Conservation (phyloP, 2,329 filamentous ascomycete genomes). For the Ophiostoma triangulosporum region DNA sequence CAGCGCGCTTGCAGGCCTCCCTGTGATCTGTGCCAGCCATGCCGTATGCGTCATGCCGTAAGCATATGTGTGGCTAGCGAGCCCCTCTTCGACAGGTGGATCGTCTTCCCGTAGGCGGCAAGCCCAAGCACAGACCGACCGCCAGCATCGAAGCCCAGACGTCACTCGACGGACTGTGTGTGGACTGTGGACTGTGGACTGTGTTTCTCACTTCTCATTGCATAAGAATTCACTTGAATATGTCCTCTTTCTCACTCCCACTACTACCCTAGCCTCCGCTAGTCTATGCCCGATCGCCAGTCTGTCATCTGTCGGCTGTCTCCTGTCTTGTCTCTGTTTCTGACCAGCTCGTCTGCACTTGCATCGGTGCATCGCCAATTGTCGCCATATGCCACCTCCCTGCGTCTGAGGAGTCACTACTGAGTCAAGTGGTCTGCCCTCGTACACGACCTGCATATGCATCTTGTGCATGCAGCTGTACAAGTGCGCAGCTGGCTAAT, state of each 20-base stretch:
- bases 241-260: not conserved
- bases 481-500: slow-evolving; percentile 13
- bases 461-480: not conserved
- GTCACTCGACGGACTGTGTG: slow-evolving; percentile 3
- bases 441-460: slow-evolving; percentile 9
- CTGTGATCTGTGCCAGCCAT: too few species aligned
- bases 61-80: not conserved
- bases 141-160: slow-evolving; percentile 1
- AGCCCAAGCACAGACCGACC: slow-evolving; percentile 1
- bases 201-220: not conserved
- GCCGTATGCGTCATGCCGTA: too few species aligned
- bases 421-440: slow-evolving; percentile 10
- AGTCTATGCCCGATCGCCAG: not conserved
- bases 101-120: slow-evolving; percentile 7
- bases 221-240: not conserved
- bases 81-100: not conserved
- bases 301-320: not conserved
- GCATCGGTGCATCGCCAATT: slow-evolving; percentile 2
- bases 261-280: not conserved
- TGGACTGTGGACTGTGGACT: not conserved
- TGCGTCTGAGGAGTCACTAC: slow-evolving; percentile 7
- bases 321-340: not conserved
- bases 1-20: not conserved
- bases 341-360: not conserved
- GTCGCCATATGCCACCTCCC: slow-evolving; percentile 4